Percentiles rank a stretch among this genome's conserved stretches.
These are phyloP conservation scores for Helianthus tuberosus DNA, from an alignment of 129 eudicot genomes.

Conservation along the genomic window DNA sequence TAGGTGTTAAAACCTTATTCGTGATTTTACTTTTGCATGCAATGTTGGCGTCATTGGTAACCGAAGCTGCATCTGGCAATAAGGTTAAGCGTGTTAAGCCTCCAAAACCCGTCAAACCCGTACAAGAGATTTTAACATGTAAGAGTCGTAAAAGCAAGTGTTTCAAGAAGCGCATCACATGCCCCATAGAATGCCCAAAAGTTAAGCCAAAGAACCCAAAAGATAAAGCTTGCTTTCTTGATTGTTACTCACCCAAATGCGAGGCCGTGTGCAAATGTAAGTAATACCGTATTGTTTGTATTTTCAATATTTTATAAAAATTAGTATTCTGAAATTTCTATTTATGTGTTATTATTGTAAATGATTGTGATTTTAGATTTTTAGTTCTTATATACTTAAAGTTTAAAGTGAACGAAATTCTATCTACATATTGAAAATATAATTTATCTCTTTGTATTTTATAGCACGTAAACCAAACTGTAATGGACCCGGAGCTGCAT, in stretches of 20 bases:
- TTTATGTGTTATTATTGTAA: neutral
- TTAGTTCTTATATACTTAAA: too few relatives aligned
- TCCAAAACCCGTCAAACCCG: constrained; percentile 31
- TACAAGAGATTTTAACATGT: constrained; percentile 29
- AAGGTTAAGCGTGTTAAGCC: constrained; percentile 30
- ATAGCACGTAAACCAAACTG: constrained; percentile 58
- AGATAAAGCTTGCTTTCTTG: constrained; percentile 47
- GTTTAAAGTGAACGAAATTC: too few relatives aligned
- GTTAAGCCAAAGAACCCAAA: constrained; percentile 39
- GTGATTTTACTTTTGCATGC: constrained; percentile 24
- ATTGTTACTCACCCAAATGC: constrained; percentile 51
- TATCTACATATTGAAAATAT: neutral
- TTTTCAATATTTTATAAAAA: too few relatives aligned
- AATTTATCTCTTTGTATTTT: constrained; percentile 1
- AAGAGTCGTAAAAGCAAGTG: constrained; percentile 41
- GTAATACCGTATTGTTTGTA: neutral
- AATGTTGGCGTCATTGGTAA: constrained; percentile 13
- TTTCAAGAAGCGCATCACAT: constrained; percentile 37
- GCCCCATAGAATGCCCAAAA: constrained; percentile 44
- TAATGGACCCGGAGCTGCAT: constrained; percentile 62
- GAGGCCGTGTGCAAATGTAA: constrained; percentile 50
- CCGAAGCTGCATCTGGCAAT: constrained; percentile 26
- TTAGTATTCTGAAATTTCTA: neutral
- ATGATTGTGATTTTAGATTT: neutral
- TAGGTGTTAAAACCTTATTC: constrained; percentile 23